Percentiles rank a stretch among this genome's conserved stretches.
phyloP scores from a whole-genome alignment of 129 eudicot species.

The Ambrosia artemisiifolia region DNA sequence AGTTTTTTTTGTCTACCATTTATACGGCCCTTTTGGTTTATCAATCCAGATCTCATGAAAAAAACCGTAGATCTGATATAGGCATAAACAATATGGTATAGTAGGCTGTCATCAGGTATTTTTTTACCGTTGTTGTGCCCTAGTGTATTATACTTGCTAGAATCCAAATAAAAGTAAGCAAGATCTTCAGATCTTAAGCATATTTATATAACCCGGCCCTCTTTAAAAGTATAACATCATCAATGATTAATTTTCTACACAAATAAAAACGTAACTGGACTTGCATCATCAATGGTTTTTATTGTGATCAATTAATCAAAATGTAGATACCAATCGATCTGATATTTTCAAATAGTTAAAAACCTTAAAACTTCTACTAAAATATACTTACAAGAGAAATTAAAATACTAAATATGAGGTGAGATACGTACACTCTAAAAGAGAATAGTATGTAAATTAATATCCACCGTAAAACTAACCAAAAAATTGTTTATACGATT shows the following conservation, averaged over 20 bases:
- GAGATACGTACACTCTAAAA: background rate
- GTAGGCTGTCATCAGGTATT: background rate
- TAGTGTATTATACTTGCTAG: background rate
- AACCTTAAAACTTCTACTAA: background rate
- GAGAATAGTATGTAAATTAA: background rate
- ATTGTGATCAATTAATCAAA: background rate
- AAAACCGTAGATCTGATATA: background rate
- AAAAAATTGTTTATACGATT: too few relatives aligned
- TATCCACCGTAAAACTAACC: background rate
- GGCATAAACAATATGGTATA: background rate
- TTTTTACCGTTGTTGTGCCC: background rate
- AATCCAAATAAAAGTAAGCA: background rate
- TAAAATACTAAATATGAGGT: background rate
- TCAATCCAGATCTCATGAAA: background rate
- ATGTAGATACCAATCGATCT: background rate
- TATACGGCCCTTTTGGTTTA: background rate
- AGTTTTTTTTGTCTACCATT: background rate
- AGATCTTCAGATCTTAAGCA: background rate
- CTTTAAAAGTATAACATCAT: background rate
- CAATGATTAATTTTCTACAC: background rate
- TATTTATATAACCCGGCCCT: background rate
- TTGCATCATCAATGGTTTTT: too few relatives aligned
- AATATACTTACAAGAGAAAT: background rate
- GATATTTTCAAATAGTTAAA: background rate
- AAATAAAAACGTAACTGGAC: background rate